Percentiles rank a stretch among this genome's conserved stretches.
These are phyloP conservation scores for Hypseocharis bilobata DNA, from an alignment of 441 rosid genomes.

Conservation along the genomic window DNA sequence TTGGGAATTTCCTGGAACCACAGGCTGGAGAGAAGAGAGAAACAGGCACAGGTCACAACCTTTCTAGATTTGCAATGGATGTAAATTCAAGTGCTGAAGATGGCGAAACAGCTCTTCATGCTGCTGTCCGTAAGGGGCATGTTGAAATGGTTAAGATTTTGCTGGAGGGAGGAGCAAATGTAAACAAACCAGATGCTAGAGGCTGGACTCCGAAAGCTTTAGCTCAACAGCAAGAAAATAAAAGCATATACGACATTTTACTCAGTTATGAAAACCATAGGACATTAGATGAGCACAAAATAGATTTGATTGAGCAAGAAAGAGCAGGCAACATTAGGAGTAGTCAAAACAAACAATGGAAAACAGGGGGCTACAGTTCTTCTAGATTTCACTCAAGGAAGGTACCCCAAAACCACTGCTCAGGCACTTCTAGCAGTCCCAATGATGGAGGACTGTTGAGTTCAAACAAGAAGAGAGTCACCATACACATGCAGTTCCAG, in stretches of 20 bases:
- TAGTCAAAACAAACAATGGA: conserved; percentile 25
- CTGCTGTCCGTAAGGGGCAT: conserved; percentile 42
- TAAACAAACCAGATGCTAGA: conserved; percentile 40
- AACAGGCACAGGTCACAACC: conserved; percentile 21
- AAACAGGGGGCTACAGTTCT: conserved; percentile 20
- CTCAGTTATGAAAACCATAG: conserved; percentile 36
- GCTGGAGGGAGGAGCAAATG: conserved; percentile 39
- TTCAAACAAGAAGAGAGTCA: conserved; percentile 54
- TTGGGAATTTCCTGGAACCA: conserved; percentile 19
- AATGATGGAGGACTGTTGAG: conserved; percentile 20
- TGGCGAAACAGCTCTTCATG: conserved; percentile 40
- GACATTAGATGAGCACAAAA: conserved; percentile 38
- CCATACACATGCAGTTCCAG: conserved; percentile 53
- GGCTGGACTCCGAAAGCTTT: conserved; percentile 45
- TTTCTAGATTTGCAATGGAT: conserved; percentile 16
- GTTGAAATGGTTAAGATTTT: conserved; percentile 50
- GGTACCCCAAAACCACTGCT: conserved; percentile 23
- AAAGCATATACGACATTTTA: conserved; percentile 41
- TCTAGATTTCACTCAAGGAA: conserved; percentile 21
- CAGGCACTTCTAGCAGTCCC: conserved; percentile 23
- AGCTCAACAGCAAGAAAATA: conserved; percentile 44
- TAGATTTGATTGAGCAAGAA: conserved; percentile 38
- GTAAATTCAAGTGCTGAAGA: conserved; percentile 28
- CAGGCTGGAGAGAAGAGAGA: conserved; percentile 24
- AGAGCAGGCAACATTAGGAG: conserved; percentile 20